Evolutionary conservation across 805 yeast genomes (phyloP).

Genomic region (Saturnispora halmiae): DNA sequence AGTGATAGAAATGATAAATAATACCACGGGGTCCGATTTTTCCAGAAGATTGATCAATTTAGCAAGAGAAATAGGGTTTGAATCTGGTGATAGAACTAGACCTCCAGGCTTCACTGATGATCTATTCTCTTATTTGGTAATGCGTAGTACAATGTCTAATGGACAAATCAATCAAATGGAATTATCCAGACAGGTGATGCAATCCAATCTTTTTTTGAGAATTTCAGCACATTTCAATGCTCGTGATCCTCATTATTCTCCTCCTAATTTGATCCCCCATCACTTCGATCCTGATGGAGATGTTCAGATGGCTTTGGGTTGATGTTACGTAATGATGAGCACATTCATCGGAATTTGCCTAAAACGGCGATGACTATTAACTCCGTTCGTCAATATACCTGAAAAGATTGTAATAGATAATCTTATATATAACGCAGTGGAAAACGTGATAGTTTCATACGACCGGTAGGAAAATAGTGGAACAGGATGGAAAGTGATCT

Average conservation of each 20-base stretch:
- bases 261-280: constrained; percentile 5
- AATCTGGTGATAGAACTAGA: constrained; percentile 3
- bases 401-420: no score
- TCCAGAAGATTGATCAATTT: constrained; percentile 4
- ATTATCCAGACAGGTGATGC: constrained; percentile 7
- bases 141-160: constrained; percentile 4
- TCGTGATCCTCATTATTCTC: constrained; percentile 5
- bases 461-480: no score
- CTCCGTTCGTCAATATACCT: no score
- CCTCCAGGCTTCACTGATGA: constrained; percentile 7
- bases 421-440: no score
- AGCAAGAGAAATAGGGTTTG: constrained; percentile 8
- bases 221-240: constrained; percentile 6
- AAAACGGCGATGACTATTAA: no score
- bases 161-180: constrained; percentile 10
- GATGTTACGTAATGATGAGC: no score
- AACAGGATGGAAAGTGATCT: background rate
- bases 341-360: no score
- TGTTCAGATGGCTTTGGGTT: background rate
- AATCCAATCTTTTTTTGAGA: constrained; percentile 9
- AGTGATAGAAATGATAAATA: constrained; percentile 6
- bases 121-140: constrained; percentile 4
- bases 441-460: no score
- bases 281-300: constrained; percentile 38
- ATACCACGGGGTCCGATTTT: constrained; percentile 6